Conservation (phyloP, 306 rosid genomes). For the Cotoneaster glaucophyllus region DNA sequence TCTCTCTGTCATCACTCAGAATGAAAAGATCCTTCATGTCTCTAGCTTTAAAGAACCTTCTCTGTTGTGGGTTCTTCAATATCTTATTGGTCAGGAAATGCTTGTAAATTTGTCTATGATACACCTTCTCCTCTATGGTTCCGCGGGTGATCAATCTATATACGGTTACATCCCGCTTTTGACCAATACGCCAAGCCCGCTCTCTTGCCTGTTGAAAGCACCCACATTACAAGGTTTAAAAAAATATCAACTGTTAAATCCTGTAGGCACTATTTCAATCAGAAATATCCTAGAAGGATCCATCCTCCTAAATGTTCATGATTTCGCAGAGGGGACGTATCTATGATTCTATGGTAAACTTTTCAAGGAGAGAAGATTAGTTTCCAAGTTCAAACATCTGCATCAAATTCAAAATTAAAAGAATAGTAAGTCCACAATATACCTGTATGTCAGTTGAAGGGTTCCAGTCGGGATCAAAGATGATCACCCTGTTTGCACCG, state of each 20-base stretch:
- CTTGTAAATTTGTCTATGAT: conserved; percentile 95
- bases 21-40: conserved; percentile 96
- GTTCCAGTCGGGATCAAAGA: conserved; percentile 96
- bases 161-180: conserved; percentile 84
- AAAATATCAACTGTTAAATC: neutral
- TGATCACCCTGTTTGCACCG: conserved; percentile 91
- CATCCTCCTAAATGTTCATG: neutral
- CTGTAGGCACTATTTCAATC: neutral
- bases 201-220: conserved; percentile 77
- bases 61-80: conserved; percentile 94
- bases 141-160: conserved; percentile 94
- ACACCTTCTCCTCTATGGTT: conserved; percentile 94
- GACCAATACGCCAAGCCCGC: conserved; percentile 99
- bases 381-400: neutral
- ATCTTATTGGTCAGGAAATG: conserved; percentile 94
- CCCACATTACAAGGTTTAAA: conserved; percentile 9
- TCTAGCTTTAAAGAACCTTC: conserved; percentile 89
- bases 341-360: neutral
- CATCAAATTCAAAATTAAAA: neutral
- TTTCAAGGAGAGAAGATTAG: neutral
- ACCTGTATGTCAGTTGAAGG: conserved; percentile 99
- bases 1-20: conserved; percentile 61
- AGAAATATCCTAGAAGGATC: neutral
- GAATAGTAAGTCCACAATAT: neutral
- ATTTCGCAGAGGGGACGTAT: neutral